Evolutionary conservation across 78 protist genomes (phyloP), one percentile per base, ranked within the genome.

Genomic region (Bigelowiella natans): DNA sequence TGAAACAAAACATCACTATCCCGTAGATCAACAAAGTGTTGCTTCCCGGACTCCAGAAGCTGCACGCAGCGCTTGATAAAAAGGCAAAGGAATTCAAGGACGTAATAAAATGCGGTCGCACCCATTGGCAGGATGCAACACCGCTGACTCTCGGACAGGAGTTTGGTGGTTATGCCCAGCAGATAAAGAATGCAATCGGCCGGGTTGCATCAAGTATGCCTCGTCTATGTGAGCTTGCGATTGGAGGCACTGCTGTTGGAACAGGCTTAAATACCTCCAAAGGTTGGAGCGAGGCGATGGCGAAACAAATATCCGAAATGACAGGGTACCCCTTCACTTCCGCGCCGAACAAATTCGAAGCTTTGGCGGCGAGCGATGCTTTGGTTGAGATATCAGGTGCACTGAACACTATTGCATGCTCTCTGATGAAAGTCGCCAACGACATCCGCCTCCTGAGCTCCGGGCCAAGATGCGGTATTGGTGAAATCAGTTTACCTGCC

Each of bases 221-320:
- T 37, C 88, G 88, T 11, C 93, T 97, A 31, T 90, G 83, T 83
- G 90, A 94, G 87, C 90, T 97, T 1, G 97, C 98, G 18, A 91
- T 94, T 1, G 99, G 99, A 31, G 99, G 99, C 37, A 97, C 99
- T 0, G 99, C 99, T 0, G 99, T 97, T 1, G 99, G 99, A 36
- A 97, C 98, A 3, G 94, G 90, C 29, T n/a, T 89, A 51, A 89
- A 89, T 38, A 63, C 91, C 39, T 7, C 1, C 30, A 34, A 31
- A 11, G 96, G 96, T 3, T 97, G 91, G 64, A 97, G 88, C 39
- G 95, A 37, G 51, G 93, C 11, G 3, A 93, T 93, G 31, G 96
- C 96, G 30, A 30, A 31, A 0, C 92, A 90, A 30, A 83, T 97
- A 3, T 93, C 97, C 1, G 85, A 3, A 37, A 40, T 88, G 88